Percentiles rank a stretch among this genome's conserved stretches.
Evolutionary conservation across 441 rosid species (phyloP).

Genomic region (Macaranga tanarius): DNA sequence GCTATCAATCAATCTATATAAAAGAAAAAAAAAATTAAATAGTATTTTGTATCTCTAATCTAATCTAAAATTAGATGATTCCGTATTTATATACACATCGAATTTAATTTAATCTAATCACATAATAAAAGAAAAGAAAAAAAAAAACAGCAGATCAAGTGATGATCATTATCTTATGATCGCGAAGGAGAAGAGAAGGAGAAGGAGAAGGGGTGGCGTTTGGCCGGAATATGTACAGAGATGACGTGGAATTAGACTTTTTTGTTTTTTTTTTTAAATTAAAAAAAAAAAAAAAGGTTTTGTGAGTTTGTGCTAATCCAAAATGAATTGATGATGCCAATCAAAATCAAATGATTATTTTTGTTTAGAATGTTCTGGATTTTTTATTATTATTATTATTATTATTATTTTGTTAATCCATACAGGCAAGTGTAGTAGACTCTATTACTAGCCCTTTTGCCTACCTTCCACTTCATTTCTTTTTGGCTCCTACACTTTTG

Average conservation of each 20-base stretch:
- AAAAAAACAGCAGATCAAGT: background rate
- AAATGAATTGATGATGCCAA: background rate
- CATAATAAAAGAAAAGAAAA: background rate
- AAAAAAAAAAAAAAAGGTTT: background rate
- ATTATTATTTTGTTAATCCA: too few species aligned
- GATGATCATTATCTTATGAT: background rate
- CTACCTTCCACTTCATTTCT: too few species aligned
- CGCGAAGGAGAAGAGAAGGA: background rate
- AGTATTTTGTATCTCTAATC: too few species aligned
- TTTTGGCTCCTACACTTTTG: too few species aligned
- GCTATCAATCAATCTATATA: too few species aligned
- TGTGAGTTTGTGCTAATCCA: constrained; percentile 21
- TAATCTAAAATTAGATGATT: background rate
- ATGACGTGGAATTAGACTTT: constrained; percentile 20
- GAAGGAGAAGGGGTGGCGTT: background rate
- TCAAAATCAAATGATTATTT: background rate
- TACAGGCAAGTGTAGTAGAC: too few species aligned
- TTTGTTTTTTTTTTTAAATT: too few species aligned
- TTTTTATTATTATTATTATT: too few species aligned
- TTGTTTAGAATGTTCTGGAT: too few species aligned
- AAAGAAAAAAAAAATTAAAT: too few species aligned
- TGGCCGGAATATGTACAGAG: constrained; percentile 5
- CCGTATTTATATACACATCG: too few species aligned
- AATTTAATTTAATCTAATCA: background rate
- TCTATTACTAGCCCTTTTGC: too few species aligned